phyloP scores from a whole-genome alignment of 345 rosid species.

The Citrus reticulata region DNA sequence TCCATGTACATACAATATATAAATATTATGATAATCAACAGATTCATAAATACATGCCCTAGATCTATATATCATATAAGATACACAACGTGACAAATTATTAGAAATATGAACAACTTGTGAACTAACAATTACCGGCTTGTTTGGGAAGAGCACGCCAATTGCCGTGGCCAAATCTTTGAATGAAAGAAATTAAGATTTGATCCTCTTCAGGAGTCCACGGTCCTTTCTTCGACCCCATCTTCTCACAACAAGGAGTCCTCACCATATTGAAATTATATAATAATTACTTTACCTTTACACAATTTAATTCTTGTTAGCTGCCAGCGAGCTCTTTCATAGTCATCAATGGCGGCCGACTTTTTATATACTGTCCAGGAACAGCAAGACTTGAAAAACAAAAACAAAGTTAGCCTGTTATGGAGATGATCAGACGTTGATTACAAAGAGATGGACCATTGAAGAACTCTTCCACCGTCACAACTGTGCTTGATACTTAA shows the following conservation, averaged over 20 bases:
- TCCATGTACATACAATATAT: neutral
- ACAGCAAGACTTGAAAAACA: slow-evolving; percentile 16
- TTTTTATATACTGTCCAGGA: neutral
- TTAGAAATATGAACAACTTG: no score
- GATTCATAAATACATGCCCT: neutral
- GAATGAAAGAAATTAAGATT: slow-evolving; percentile 28
- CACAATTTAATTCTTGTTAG: neutral
- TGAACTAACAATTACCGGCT: slow-evolving; percentile 26
- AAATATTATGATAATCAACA: neutral
- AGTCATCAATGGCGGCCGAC: neutral
- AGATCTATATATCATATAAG: neutral
- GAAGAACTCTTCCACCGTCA: slow-evolving; percentile 5
- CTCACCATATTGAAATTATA: slow-evolving; percentile 16
- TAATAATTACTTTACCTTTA: no score
- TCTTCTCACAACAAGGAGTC: slow-evolving; percentile 39
- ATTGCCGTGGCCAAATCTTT: slow-evolving; percentile 34
- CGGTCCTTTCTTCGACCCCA: slow-evolving; percentile 47
- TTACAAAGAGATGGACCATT: slow-evolving; percentile 2
- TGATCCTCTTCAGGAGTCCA: slow-evolving; percentile 53
- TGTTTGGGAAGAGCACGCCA: slow-evolving; percentile 53
- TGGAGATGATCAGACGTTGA: neutral
- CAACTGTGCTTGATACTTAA: neutral
- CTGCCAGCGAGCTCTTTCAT: neutral
- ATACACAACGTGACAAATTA: neutral
- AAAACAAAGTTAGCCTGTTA: no score